phyloP scores from a whole-genome alignment of 2,329 filamentous ascomycete genomes.

The Trichoderma citrinoviride region DNA sequence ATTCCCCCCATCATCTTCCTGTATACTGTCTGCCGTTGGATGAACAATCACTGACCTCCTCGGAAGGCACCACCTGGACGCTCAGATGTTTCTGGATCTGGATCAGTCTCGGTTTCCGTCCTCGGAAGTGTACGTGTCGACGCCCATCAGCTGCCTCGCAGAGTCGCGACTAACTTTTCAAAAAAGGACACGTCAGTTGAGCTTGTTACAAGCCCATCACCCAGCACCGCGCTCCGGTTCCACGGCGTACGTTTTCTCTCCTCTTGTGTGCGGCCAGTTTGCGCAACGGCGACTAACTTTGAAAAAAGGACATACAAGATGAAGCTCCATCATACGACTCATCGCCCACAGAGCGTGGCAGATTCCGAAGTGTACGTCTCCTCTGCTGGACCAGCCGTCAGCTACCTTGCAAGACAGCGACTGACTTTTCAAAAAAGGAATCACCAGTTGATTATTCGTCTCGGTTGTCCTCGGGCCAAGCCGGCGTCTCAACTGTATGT shows the following conservation, averaged over 20 bases:
- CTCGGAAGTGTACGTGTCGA: constrained; percentile 23
- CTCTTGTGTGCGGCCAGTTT: constrained; percentile 3
- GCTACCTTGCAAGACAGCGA: not conserved
- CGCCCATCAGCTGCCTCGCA: not conserved
- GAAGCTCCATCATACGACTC: not conserved
- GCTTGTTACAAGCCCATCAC: not conserved
- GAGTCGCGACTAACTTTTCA: constrained; percentile 18
- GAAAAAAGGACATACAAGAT: constrained; percentile 12
- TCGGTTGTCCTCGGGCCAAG: constrained; percentile 1
- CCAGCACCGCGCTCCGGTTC: not conserved
- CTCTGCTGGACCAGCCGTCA: not conserved
- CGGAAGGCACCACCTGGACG: constrained; percentile 24
- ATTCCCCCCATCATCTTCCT: not conserved
- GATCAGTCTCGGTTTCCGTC: constrained; percentile 21
- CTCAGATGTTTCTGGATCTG: constrained; percentile 15
- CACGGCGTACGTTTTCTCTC: constrained; percentile 12
- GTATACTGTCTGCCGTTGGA: not conserved
- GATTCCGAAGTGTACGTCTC: constrained; percentile 12
- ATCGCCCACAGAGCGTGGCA: constrained; percentile 8
- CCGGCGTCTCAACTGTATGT: constrained; percentile 14
- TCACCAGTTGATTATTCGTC: constrained; percentile 12
- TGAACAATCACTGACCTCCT: constrained; percentile 25
- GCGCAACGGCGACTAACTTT: constrained; percentile 20
- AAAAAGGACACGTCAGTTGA: constrained; percentile 20
- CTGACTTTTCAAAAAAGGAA: constrained; percentile 23